These are phyloP conservation scores for Grifola frondosa DNA, from an alignment of 1,284 basidiomycete species.

Conservation along the genomic window DNA sequence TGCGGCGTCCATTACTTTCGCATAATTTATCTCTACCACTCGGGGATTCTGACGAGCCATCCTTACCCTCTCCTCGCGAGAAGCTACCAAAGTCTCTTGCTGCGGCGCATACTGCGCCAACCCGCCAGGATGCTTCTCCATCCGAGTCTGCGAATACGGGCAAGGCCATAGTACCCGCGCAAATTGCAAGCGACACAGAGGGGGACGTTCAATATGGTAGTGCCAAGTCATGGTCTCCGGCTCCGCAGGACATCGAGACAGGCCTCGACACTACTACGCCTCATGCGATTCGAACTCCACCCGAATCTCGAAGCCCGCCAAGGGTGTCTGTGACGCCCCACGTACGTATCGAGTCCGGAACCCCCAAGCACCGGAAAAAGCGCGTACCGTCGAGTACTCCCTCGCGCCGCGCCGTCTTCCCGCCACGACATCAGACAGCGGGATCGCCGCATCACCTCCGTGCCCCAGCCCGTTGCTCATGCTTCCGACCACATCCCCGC, in stretches of 20 bases:
- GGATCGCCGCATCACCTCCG: slow-evolving; percentile 13
- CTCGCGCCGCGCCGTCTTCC: slow-evolving; percentile 16
- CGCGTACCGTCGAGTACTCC: slow-evolving; percentile 12
- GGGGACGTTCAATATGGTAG: no score
- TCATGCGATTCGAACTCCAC: slow-evolving; percentile 9
- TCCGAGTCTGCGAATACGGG: no score
- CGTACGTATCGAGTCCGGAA: neutral
- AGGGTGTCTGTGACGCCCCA: slow-evolving; percentile 7
- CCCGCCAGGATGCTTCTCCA: no score
- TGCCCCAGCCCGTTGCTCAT: slow-evolving; percentile 18
- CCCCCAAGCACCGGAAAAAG: slow-evolving; percentile 5
- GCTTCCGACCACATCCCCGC: slow-evolving; percentile 14
- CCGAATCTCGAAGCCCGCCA: slow-evolving; percentile 9
- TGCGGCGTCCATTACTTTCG: slow-evolving; percentile 13
- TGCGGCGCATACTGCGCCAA: slow-evolving; percentile 1
- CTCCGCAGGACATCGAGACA: slow-evolving; percentile 11
- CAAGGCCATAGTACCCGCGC: no score
- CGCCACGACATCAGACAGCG: slow-evolving; percentile 16
- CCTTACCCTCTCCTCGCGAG: slow-evolving; percentile 16
- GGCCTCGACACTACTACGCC: slow-evolving; percentile 11
- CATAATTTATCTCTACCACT: no score
- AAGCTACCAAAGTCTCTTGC: slow-evolving; percentile 14
- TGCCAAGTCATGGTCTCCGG: neutral
- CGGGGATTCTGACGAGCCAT: no score
- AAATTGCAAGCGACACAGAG: no score